These are phyloP conservation scores for Ceratobasidium sp. DNA, from an alignment of 1,284 basidiomycete genomes.

Conservation along the genomic window DNA sequence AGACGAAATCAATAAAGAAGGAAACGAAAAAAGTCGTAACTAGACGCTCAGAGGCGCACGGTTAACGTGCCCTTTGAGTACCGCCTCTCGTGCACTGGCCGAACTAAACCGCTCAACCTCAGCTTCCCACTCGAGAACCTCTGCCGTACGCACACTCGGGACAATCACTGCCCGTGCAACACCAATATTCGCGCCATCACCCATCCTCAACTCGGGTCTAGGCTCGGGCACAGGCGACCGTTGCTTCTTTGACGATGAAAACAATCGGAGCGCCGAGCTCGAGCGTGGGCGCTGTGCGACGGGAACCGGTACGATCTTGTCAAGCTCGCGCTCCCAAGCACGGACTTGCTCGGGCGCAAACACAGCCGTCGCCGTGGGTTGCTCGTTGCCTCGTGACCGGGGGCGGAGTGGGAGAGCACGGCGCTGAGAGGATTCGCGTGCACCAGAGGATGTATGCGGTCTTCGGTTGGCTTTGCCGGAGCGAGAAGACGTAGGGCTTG, in stretches of 20 bases:
- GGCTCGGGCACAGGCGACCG: constrained; percentile 25
- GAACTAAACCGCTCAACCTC: constrained; percentile 40
- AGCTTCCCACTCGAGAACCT: constrained; percentile 38
- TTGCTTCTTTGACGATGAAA: constrained; percentile 29
- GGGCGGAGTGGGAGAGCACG: constrained; percentile 29
- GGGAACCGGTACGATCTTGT: constrained; percentile 63
- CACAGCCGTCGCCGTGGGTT: constrained; percentile 7
- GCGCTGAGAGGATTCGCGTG: constrained; percentile 30
- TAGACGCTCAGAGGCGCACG: constrained; percentile 12
- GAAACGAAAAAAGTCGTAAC: neutral
- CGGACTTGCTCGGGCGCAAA: constrained; percentile 54
- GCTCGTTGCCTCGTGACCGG: constrained; percentile 31
- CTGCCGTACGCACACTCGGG: constrained; percentile 10
- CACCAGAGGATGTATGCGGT: constrained; percentile 38
- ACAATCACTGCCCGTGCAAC: constrained; percentile 12
- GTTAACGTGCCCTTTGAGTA: constrained; percentile 8
- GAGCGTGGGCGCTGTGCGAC: constrained; percentile 23
- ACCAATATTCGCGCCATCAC: neutral
- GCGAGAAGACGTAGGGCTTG: constrained; percentile 16
- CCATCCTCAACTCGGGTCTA: neutral
- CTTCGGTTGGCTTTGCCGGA: constrained; percentile 19
- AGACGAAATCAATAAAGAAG: constrained; percentile 2
- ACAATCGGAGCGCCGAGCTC: constrained; percentile 25
- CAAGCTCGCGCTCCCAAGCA: constrained; percentile 82
- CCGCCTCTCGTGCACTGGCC: constrained; percentile 30